A percentile compares a stretch with the other conserved stretches of the same genome.
These are phyloP conservation scores for Dissophora globulifera DNA, from an alignment of 192 early-diverging fungal genomes.

Conservation along the genomic window DNA sequence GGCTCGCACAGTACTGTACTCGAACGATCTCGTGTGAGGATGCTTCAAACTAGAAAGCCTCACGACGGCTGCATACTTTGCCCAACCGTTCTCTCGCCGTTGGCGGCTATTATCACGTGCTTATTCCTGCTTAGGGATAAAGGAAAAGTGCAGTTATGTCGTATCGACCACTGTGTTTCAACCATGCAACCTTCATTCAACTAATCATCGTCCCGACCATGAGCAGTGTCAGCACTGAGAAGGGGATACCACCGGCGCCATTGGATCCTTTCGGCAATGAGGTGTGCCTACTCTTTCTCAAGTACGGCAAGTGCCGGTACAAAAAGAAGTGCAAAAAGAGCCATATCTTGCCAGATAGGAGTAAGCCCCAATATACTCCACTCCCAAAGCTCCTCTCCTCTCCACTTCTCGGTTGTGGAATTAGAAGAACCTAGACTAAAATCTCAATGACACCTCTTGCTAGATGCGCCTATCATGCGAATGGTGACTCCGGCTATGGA, in stretches of 20 bases:
- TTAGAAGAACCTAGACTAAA: too few species aligned
- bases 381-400: background rate
- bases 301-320: conserved; percentile 51
- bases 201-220: background rate
- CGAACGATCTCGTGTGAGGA: too few species aligned
- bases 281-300: conserved; percentile 59
- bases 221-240: conserved; percentile 13
- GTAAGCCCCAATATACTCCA: conserved; percentile 25
- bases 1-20: too few species aligned
- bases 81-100: too few species aligned
- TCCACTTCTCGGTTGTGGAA: too few species aligned
- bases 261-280: conserved; percentile 48
- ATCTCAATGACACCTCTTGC: background rate
- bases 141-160: too few species aligned
- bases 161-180: too few species aligned
- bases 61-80: too few species aligned
- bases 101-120: too few species aligned
- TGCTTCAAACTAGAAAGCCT: too few species aligned
- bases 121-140: too few species aligned
- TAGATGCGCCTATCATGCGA: conserved; percentile 32
- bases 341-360: conserved; percentile 33
- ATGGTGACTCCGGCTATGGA: background rate
- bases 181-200: background rate
- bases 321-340: conserved; percentile 49
- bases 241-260: conserved; percentile 8